Percentiles rank a stretch among this genome's conserved stretches.
Conservation (phyloP, 176 grass and related monocot species). For the Hordeum vulgare region DNA sequence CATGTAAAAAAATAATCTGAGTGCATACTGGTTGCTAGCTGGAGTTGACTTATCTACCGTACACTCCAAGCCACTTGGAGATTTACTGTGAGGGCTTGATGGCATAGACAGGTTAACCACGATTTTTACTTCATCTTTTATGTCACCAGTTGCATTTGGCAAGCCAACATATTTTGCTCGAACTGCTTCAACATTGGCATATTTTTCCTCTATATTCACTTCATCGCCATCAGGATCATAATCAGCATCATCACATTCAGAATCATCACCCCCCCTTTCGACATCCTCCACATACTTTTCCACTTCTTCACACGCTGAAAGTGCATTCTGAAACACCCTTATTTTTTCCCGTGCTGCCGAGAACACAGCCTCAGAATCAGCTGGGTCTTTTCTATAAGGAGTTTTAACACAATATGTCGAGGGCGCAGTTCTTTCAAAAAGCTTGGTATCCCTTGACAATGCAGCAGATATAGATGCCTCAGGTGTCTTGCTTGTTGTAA, state of each 20-base stretch:
- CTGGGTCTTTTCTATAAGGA: conserved; percentile 86
- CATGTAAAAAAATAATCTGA: too few relatives aligned
- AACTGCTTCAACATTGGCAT: conserved; percentile 23
- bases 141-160: background rate
- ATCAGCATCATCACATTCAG: conserved; percentile 77
- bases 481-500: conserved; percentile 97
- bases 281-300: conserved; percentile 73
- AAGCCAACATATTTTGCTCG: conserved; percentile 19
- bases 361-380: conserved; percentile 60
- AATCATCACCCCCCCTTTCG: conserved; percentile 85
- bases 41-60: conserved; percentile 32
- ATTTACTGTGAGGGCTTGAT: conserved; percentile 19
- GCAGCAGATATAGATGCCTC: conserved; percentile 97
- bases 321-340: conserved; percentile 68
- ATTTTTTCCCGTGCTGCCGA: conserved; percentile 74
- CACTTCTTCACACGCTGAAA: conserved; percentile 66
- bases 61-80: conserved; percentile 18
- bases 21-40: background rate
- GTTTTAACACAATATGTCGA: conserved; percentile 88
- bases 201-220: conserved; percentile 46
- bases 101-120: conserved; percentile 10
- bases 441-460: conserved; percentile 80
- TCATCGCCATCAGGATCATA: conserved; percentile 82
- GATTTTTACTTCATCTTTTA: conserved; percentile 30
- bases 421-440: conserved; percentile 95